These are phyloP conservation scores for Nannochloris sp. DNA, from an alignment of 139 green algal species.

Conservation along the genomic window DNA sequence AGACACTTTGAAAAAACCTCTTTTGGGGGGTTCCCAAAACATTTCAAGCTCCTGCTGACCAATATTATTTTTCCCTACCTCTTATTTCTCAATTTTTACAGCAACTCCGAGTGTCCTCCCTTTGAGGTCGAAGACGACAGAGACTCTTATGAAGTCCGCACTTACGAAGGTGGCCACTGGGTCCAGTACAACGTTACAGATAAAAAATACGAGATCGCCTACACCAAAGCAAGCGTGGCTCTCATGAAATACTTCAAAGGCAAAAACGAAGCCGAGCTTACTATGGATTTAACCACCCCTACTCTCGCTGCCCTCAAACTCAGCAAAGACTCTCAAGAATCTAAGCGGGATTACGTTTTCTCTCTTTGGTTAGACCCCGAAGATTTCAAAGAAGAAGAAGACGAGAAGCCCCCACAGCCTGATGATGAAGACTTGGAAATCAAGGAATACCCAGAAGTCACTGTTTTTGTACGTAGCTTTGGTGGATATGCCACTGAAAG, in stretches of 20 bases:
- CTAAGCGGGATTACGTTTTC: background rate
- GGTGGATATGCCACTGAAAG: conserved; percentile 22
- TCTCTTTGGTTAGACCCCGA: conserved; percentile 3
- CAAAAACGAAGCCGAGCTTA: background rate
- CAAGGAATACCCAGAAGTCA: background rate
- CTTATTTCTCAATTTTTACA: background rate
- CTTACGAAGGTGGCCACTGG: conserved; percentile 20
- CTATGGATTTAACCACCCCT: conserved; percentile 13
- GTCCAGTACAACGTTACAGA: conserved; percentile 4
- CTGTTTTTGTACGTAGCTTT: conserved; percentile 10
- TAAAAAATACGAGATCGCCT: conserved; percentile 19
- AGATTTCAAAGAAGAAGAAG: background rate
- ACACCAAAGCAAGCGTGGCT: conserved; percentile 10
- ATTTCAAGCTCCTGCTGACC: too few relatives aligned
- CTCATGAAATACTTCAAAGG: conserved; percentile 30
- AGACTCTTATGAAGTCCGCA: conserved; percentile 15
- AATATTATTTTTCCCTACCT: too few relatives aligned
- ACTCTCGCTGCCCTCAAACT: background rate
- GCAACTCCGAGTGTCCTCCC: conserved; percentile 15
- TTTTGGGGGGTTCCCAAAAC: too few relatives aligned
- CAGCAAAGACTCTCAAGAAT: background rate
- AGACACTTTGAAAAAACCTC: too few relatives aligned
- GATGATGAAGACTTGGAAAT: conserved; percentile 5
- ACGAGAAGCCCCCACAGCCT: conserved; percentile 14
- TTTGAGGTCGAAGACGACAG: conserved; percentile 3